Evolutionary conservation across 192 early-diverging fungal genomes (phyloP), one percentile per base, ranked within the genome.

Genomic region (Oehlia diaphana): DNA sequence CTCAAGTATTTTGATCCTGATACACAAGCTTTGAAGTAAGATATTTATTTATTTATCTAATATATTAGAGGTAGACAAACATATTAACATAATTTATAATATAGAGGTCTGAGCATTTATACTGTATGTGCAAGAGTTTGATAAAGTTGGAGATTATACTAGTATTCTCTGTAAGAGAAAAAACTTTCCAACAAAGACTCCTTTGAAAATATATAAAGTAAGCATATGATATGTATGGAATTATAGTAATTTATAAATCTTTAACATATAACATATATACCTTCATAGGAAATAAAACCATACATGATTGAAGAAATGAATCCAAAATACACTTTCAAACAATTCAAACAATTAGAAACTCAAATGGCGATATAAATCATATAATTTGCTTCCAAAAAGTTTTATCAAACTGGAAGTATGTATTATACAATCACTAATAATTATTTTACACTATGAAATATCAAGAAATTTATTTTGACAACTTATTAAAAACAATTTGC

Each of bases 301-400:
- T 88, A 87, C 9, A 92, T 97, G 93, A 93, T 99, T 69, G 96
- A 98, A 63, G 78, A 80, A 35, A 90, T 95, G 85, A 91, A 94
- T 68, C 42, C 79, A 10, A 84, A 87, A 44, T 42, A 75, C 47
- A 93, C 93, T 3, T 97, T 96, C 82, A 58, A 68, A 4, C 69
- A 83, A 37, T 97, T 96, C 82, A 58, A 68, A 4, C 69, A 83
- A 37, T 91, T 93, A 19, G 96, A 99, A 81, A 91, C 98, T 64
- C 92, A 94, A 82, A 93, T 72, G 98, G 98, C 44, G 98, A 99
- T 81, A 98, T n/a, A n/a, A n/a, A n/a, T n/a, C n/a, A n/a, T n/a
- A n/a, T 99, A 73, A 89, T 99, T 73, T 92, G 89, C 77, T 92
- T 93, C 83, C 95, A 97, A 84, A 84, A 83, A 26, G 84, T 83